phyloP scores from a whole-genome alignment of 331 rosid species.

The Pyrus hybrid region DNA sequence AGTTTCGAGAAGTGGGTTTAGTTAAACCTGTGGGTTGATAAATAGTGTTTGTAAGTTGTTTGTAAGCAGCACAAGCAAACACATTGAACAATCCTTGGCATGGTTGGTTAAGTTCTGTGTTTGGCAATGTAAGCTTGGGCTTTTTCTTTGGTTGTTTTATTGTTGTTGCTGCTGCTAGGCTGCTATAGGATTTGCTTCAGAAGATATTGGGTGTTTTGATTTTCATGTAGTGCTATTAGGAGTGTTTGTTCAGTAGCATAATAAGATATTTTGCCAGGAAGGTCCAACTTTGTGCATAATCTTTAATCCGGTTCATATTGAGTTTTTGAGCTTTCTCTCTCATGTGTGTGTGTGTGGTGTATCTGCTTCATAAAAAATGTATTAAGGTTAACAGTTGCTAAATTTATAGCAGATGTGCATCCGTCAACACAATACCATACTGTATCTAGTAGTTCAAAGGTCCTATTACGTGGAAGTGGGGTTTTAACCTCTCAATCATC shows the following conservation, averaged over 20 bases:
- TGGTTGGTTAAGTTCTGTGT: too few relatives aligned
- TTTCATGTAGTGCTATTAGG: background rate
- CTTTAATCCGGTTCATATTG: background rate
- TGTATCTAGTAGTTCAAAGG: slow-evolving; percentile 66
- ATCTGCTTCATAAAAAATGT: background rate
- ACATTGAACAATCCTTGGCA: too few relatives aligned
- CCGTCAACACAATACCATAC: slow-evolving; percentile 27
- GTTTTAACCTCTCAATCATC: slow-evolving; percentile 29
- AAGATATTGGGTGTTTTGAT: background rate
- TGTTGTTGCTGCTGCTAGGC: too few relatives aligned
- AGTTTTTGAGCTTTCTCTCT: background rate
- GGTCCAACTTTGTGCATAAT: background rate
- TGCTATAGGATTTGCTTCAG: too few relatives aligned
- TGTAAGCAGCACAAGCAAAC: background rate
- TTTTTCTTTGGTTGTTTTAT: too few relatives aligned
- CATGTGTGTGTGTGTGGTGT: background rate
- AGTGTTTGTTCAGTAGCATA: background rate
- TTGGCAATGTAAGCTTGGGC: too few relatives aligned
- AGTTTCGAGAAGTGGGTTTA: background rate
- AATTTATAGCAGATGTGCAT: slow-evolving; percentile 11
- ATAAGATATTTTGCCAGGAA: background rate
- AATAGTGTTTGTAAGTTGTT: background rate
- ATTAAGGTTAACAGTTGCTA: background rate
- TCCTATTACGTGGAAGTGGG: slow-evolving; percentile 46
- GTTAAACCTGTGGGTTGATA: background rate